Conservation (phyloP, 1,139 yeast species). For the Pichia inconspicua region DNA sequence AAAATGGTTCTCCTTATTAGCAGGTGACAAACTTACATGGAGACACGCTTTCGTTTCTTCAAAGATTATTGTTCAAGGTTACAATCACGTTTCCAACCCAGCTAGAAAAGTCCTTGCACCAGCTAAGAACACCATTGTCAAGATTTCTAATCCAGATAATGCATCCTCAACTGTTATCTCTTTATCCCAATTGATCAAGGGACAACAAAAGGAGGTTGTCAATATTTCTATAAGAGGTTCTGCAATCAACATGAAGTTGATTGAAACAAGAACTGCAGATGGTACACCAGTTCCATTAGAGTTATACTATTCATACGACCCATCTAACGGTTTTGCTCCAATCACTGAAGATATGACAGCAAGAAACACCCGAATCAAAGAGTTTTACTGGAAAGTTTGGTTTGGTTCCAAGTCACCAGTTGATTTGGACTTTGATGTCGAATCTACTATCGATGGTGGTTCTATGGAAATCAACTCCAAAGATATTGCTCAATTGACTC, state of each 20-base stretch:
- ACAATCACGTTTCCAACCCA: constrained; percentile 72
- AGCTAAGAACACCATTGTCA: constrained; percentile 54
- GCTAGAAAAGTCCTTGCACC: constrained; percentile 77
- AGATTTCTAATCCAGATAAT: constrained; percentile 45
- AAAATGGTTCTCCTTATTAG: constrained; percentile 73
- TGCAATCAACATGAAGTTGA: constrained; percentile 60
- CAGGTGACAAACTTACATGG: constrained; percentile 79
- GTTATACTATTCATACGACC: constrained; percentile 70
- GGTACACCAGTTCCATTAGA: constrained; percentile 66
- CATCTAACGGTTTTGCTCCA: constrained; percentile 90
- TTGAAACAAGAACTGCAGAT: constrained; percentile 86
- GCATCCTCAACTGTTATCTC: constrained; percentile 52
- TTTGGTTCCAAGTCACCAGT: constrained; percentile 58
- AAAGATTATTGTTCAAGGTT: constrained; percentile 76
- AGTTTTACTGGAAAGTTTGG: constrained; percentile 97
- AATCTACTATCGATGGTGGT: constrained; percentile 65
- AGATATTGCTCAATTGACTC: constrained; percentile 87
- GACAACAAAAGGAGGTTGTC: constrained; percentile 63
- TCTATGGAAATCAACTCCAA: constrained; percentile 62
- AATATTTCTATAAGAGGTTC: constrained; percentile 43
- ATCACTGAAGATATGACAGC: constrained; percentile 83
- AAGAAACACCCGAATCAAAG: constrained; percentile 88
- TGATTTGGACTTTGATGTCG: constrained; percentile 52
- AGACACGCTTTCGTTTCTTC: constrained; percentile 82
- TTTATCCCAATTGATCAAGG: constrained; percentile 65